Percentiles rank a stretch among this genome's conserved stretches.
Conservation (phyloP, 129 eudicot species). For the Deinandra increscens region DNA sequence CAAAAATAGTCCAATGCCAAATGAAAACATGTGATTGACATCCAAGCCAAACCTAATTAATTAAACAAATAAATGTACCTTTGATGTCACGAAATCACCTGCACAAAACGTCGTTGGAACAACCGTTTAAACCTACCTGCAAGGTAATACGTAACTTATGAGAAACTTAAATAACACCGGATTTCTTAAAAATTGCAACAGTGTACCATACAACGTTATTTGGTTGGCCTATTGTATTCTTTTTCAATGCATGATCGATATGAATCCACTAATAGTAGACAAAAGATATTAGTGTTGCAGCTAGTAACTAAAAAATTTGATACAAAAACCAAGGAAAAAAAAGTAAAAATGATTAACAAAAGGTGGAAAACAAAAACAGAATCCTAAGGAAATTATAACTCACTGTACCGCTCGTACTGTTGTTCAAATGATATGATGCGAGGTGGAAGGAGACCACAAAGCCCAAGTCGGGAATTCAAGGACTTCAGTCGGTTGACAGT, state of each 20-base stretch:
- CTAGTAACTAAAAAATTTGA: conserved; percentile 2
- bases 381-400: conserved; percentile 34
- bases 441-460: conserved; percentile 98
- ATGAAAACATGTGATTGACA: too few relatives aligned
- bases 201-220: conserved; percentile 47
- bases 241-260: conserved; percentile 83
- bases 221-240: conserved; percentile 76
- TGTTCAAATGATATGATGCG: conserved; percentile 95
- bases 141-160: too few relatives aligned
- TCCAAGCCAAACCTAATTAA: too few relatives aligned
- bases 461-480: conserved; percentile 93
- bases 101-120: too few relatives aligned
- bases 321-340: not conserved
- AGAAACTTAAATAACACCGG: too few relatives aligned
- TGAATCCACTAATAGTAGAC: conserved; percentile 66
- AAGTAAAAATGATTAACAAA: not conserved
- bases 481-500: too few relatives aligned
- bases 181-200: too few relatives aligned
- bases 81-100: too few relatives aligned
- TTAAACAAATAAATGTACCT: too few relatives aligned
- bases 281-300: conserved; percentile 20
- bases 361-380: not conserved
- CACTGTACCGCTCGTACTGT: conserved; percentile 90
- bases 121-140: too few relatives aligned
- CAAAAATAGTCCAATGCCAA: too few relatives aligned